Base-by-base conservation (phyloP, 1,139 yeast genomes). In the Lodderomyces beijingensis region DNA sequence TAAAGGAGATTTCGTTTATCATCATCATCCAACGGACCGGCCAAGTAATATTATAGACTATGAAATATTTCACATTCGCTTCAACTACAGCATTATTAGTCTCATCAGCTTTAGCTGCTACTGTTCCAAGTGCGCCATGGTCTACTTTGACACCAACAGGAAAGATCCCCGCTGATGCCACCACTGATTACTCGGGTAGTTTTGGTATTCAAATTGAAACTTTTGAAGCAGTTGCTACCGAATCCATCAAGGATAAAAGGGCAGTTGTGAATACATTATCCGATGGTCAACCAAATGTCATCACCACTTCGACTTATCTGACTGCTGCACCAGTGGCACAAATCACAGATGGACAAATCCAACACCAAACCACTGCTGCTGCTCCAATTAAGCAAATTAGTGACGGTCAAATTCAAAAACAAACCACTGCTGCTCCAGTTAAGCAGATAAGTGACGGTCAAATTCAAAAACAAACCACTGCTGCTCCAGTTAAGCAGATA, bases 151-250 rank as follows among this genome's bases (percentile, higher is more conserved):
- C 86, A 29, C 88, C 89, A 46, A 70, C 68, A 26, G 48, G 69
- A 32, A 63, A 79, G 27, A 73, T 74, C 39, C 40, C 40, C 5
- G 41, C 74, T 24, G 81, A 80, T 50, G 85, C 79, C 42, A 41
- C 69, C 33, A 78, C 87, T 30, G 79, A 78, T 50, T 78, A 77
- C 63, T 43, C 74, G 19, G 59, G 65, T 34, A 64, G 72, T 32
- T 82, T 82, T 50, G 91, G 91, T 65, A 80, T 82, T 49, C 84
- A 82, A 45, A 76, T 81, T 43, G 60, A 64, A 37, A 77, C 84
- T 46, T 50, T 73, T 24, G 42, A 53, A 34, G 28, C 40, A 3
- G 35, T 36, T 15, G 40, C 35, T 21, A 32, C 52, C 35, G 47
- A 71, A 31, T n/a, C 30, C 11, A 42, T 47, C 17, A 39, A 46